Evolutionary conservation across 2,329 filamentous ascomycete genomes (phyloP).

Genomic region (Penicillium palitans): DNA sequence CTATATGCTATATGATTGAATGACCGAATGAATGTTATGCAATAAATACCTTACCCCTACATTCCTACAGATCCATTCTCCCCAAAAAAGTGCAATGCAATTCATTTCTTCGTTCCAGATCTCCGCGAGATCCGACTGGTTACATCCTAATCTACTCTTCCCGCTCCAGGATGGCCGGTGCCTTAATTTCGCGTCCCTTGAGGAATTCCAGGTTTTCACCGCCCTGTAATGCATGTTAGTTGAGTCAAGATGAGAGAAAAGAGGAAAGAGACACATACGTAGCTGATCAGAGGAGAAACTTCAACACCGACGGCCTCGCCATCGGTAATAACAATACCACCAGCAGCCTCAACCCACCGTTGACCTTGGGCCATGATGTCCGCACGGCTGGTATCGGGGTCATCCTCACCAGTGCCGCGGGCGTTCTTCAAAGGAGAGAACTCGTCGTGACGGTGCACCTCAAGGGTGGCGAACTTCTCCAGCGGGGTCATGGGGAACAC

Average conservation of each 20-base stretch:
- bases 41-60: constrained; percentile 13
- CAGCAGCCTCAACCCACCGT: constrained; percentile 79
- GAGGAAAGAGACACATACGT: constrained; percentile 63
- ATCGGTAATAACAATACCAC: constrained; percentile 70
- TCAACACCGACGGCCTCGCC: constrained; percentile 69
- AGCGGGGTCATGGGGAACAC: constrained; percentile 89
- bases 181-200: constrained; percentile 59
- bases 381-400: constrained; percentile 85
- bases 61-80: constrained; percentile 23
- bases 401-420: constrained; percentile 81
- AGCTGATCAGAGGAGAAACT: constrained; percentile 90
- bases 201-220: constrained; percentile 65
- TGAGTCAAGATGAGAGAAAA: not conserved
- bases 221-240: constrained; percentile 45
- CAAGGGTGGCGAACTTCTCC: constrained; percentile 89
- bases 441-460: constrained; percentile 95
- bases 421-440: constrained; percentile 97
- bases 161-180: constrained; percentile 64
- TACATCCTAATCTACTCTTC: constrained; percentile 43
- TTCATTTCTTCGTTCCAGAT: constrained; percentile 28
- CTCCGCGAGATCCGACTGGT: constrained; percentile 5
- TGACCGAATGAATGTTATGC: no score
- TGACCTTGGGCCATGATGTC: constrained; percentile 90
- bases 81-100: constrained; percentile 8
- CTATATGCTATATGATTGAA: not conserved